Evolutionary conservation across 192 early-diverging fungal species (phyloP).

Genomic region (Phlyctochytrium arcticum): DNA sequence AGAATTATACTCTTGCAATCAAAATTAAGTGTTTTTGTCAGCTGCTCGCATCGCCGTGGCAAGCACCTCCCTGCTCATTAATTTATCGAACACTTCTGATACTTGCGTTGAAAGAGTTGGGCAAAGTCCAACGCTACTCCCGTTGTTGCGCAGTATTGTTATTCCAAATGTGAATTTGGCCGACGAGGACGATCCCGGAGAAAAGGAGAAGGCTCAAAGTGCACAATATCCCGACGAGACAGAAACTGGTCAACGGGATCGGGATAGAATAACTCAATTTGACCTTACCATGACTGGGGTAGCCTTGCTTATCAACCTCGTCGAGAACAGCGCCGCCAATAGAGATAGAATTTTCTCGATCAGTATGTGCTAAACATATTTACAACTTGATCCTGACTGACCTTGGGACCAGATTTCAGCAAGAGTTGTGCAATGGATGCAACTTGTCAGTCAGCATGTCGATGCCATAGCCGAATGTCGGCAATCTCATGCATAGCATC

Average conservation of each 20-base stretch:
- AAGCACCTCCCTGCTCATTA: constrained; percentile 12
- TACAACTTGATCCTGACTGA: no score
- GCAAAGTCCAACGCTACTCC: background rate
- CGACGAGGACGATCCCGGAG: background rate
- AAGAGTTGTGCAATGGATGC: no score
- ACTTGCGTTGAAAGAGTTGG: constrained; percentile 3
- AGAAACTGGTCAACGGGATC: background rate
- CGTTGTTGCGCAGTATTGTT: background rate
- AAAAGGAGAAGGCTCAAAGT: no score
- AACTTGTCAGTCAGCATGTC: background rate
- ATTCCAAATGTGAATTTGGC: background rate
- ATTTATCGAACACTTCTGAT: constrained; percentile 10
- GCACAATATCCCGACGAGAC: background rate
- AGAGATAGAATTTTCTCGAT: background rate
- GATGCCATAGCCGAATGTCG: background rate
- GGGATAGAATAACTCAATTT: background rate
- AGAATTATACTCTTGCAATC: no score
- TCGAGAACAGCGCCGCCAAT: background rate
- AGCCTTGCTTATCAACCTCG: constrained; percentile 17
- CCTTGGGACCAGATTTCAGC: no score
- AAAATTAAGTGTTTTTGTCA: no score
- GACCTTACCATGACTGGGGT: constrained; percentile 2
- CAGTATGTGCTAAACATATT: no score
- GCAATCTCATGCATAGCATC: constrained; percentile 6
- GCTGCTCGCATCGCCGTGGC: background rate